Evolutionary conservation across 2,329 filamentous ascomycete species (phyloP).

Genomic region (Zymoseptoria passerinii): DNA sequence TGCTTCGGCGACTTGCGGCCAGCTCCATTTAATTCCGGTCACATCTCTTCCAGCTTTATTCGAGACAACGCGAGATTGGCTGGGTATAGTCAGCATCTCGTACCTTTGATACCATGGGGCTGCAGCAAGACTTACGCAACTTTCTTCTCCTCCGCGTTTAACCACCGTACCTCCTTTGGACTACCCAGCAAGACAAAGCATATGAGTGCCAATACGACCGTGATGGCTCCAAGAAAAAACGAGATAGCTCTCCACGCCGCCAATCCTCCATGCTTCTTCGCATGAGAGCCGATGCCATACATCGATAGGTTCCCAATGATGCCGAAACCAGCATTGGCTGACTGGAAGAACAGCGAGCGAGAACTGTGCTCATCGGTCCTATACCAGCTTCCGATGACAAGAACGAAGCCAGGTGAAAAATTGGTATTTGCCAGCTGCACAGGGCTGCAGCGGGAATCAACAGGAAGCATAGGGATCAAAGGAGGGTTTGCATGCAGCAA

Average conservation of each 20-base stretch:
- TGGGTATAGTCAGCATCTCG: neutral
- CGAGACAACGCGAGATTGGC: slow-evolving; percentile 22
- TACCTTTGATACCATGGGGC: neutral
- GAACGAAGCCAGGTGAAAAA: slow-evolving; percentile 30
- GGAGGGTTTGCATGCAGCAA: too few species aligned
- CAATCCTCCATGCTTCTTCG: slow-evolving; percentile 17
- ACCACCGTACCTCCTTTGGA: slow-evolving; percentile 25
- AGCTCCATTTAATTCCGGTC: slow-evolving; percentile 24
- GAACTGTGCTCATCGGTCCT: slow-evolving; percentile 29
- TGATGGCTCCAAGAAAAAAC: slow-evolving; percentile 22
- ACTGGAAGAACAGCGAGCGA: slow-evolving; percentile 31
- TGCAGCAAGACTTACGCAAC: slow-evolving; percentile 16
- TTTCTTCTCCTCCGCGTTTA: slow-evolving; percentile 20
- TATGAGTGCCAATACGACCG: slow-evolving; percentile 19
- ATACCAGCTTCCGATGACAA: slow-evolving; percentile 32
- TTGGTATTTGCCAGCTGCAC: too few species aligned
- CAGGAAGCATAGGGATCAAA: too few species aligned
- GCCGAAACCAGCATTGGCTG: slow-evolving; percentile 31
- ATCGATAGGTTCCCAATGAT: slow-evolving; percentile 22
- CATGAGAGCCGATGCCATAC: slow-evolving; percentile 24
- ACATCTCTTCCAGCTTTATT: slow-evolving; percentile 27
- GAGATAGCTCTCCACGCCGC: slow-evolving; percentile 26
- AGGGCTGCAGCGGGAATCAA: too few species aligned
- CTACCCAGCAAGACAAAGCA: slow-evolving; percentile 24
- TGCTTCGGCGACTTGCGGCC: slow-evolving; percentile 23